Evolutionary conservation across 2,329 filamentous ascomycete species (phyloP), one percentile per base, ranked within the genome.

Genomic region (Ophiocordyceps camponoti-saundersi): DNA sequence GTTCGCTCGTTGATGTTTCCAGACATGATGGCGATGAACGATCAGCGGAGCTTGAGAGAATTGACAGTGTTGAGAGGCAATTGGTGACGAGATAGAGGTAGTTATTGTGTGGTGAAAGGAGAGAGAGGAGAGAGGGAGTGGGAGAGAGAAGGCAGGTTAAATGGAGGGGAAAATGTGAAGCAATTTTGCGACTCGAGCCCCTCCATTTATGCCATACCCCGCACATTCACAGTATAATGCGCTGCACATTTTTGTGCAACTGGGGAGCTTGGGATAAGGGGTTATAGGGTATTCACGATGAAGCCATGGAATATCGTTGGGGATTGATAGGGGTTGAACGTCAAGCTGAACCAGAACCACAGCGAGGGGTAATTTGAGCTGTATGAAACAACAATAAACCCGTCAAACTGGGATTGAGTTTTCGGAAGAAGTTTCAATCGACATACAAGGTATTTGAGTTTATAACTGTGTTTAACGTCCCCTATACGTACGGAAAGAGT

Each of bases 1-100:
- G 88, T 95, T 76, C 90, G 85, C 74, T 93, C 87, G 70, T 67
- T 59, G 40, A 46, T 43, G 45, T 36, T 46, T 60, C 68, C 72
- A 72, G 85, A 77, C 80, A 84, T 84, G 64, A 64, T 79, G 71
- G 54, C 60, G 56, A 59, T 54, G 34, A 7, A n/a, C 1, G 4
- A 16, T 3, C 18, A n/a, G 11, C 51, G 54, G 51, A 44, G 49
- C 16, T 11, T 45, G 6, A 13, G 8, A 20, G 23, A 34, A 22
- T 20, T 34, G 32, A n/a, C 5, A 6, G 18, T n/a, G 18, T 40
- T n/a, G 11, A 20, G 36, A 18, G 16, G 36, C n/a, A n/a, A n/a
- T 3, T 8, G 36, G 36, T 21, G 6, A 12, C 10, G 36, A 40
- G 36, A 18, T 20, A 40, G 10, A 40, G 36, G 36, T 20, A 40